phyloP scores from a whole-genome alignment of 345 rosid genomes.

The Pseudoturritis turrita region DNA sequence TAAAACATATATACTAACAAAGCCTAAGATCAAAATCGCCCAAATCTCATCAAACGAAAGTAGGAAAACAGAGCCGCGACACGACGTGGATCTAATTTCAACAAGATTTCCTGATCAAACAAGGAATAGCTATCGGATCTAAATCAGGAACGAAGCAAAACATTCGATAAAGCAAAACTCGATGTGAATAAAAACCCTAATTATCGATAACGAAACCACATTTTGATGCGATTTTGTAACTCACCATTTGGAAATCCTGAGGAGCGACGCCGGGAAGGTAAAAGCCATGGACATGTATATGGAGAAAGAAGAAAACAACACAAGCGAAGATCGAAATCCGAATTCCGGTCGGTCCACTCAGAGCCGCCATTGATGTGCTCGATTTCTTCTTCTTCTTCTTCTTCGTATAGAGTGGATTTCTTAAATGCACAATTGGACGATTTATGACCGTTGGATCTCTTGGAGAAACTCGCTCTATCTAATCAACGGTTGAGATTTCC shows the following conservation, averaged over 20 bases:
- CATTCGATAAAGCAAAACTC: background rate
- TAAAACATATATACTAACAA: background rate
- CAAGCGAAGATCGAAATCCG: constrained; percentile 28
- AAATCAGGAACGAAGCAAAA: background rate
- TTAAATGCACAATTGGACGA: constrained; percentile 10
- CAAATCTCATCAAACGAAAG: background rate
- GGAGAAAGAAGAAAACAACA: constrained; percentile 9
- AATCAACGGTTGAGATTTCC: constrained; percentile 11
- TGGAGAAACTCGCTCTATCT: background rate
- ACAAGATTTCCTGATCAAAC: background rate
- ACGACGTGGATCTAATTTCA: background rate
- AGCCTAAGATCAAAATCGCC: background rate
- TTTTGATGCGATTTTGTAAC: background rate
- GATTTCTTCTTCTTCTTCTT: constrained; percentile 11
- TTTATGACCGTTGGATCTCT: constrained; percentile 6
- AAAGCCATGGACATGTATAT: constrained; percentile 37
- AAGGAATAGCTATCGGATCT: constrained; percentile 1
- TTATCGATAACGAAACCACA: background rate
- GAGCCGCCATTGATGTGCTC: constrained; percentile 39
- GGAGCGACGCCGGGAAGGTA: constrained; percentile 87
- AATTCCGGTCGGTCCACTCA: constrained; percentile 8
- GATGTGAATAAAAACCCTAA: background rate
- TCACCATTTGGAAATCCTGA: constrained; percentile 52
- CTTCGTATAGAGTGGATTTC: background rate
- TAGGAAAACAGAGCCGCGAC: background rate